Evolutionary conservation across 768 basidiomycete genomes (phyloP), one percentile per base, ranked within the genome.

Genomic region (Cyclocybe cylindracea): DNA sequence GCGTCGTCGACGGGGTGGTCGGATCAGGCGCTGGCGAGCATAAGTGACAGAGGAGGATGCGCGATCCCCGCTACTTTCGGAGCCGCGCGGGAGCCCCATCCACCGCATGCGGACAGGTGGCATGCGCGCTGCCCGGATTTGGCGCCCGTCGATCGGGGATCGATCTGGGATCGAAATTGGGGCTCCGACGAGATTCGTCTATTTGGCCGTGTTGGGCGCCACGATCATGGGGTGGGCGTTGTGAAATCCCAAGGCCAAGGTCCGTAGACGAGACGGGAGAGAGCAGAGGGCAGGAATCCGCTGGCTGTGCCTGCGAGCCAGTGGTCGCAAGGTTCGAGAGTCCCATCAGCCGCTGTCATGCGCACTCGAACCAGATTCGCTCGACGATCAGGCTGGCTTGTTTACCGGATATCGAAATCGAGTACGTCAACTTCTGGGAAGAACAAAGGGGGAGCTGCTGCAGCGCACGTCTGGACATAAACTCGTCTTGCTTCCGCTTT

Each of bases 261-360:
- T 24, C 24, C 24, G 24, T 24, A 5, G 24, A 5, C 3, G 24
- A 24, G 24, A 24, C 2, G 24, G 5, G 24, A 24, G 24, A 2
- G 24, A 24, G 2, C 72, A 70, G 70, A 73, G 70, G 67, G 74
- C 70, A 66, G 69, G 64, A 72, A 70, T 60, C 70, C 62, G 66
- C 65, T 71, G 68, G 70, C 70, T 67, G 74, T 75, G 70, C 74
- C 73, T 74, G 72, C 70, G 68, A 71, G 68, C 68, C 70, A 71
- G 70, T 59, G 69, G 70, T 69, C 62, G 66, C 72, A 70, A 71
- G 73, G 70, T 70, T 69, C 61, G 66, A 72, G 69, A 71, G 72
- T 70, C 64, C 69, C 68, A 70, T 73, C 69, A 73, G 71, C 60
- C 70, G 72, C 65, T 72, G 70, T 68, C 69, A 73, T 69, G 70